These are phyloP conservation scores for Lachnellula cervina DNA, from an alignment of 2,329 filamentous ascomycete species.

Conservation along the genomic window DNA sequence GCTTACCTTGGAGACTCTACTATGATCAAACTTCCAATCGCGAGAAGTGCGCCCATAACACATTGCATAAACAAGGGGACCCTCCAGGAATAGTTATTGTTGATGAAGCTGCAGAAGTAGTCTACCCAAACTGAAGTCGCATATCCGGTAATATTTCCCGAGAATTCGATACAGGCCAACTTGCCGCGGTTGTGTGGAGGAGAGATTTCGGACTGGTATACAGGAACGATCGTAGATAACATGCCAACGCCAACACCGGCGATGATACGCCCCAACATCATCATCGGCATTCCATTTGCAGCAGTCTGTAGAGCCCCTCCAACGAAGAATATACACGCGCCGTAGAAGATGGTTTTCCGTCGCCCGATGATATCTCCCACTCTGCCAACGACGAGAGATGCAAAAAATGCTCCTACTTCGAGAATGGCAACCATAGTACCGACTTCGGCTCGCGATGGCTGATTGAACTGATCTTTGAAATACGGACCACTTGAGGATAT, in stretches of 20 bases:
- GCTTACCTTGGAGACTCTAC: slow-evolving; percentile 86
- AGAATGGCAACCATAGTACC: slow-evolving; percentile 98
- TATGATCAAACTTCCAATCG: slow-evolving; percentile 81
- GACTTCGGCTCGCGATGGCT: slow-evolving; percentile 80
- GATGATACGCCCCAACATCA: slow-evolving; percentile 78
- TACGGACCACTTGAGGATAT: slow-evolving; percentile 60
- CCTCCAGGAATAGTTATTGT: slow-evolving; percentile 83
- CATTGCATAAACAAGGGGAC: slow-evolving; percentile 89
- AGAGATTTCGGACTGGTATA: slow-evolving; percentile 93
- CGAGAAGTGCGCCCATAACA: slow-evolving; percentile 84
- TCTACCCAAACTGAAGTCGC: slow-evolving; percentile 97
- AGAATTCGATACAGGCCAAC: slow-evolving; percentile 95
- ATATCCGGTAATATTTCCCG: slow-evolving; percentile 94
- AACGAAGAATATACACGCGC: slow-evolving; percentile 78
- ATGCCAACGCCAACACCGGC: slow-evolving; percentile 84
- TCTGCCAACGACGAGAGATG: slow-evolving; percentile 79
- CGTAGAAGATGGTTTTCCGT: slow-evolving; percentile 85
- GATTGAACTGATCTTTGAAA: slow-evolving; percentile 88
- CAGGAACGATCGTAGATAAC: slow-evolving; percentile 84
- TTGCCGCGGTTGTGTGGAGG: slow-evolving; percentile 94
- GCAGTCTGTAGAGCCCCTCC: slow-evolving; percentile 83
- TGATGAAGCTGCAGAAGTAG: slow-evolving; percentile 90
- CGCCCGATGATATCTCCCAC: slow-evolving; percentile 90
- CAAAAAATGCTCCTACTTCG: slow-evolving; percentile 86
- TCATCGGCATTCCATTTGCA: slow-evolving; percentile 80